Base-by-base conservation (phyloP, 352 stramenopile species). In the Phytophthora cactorum region DNA sequence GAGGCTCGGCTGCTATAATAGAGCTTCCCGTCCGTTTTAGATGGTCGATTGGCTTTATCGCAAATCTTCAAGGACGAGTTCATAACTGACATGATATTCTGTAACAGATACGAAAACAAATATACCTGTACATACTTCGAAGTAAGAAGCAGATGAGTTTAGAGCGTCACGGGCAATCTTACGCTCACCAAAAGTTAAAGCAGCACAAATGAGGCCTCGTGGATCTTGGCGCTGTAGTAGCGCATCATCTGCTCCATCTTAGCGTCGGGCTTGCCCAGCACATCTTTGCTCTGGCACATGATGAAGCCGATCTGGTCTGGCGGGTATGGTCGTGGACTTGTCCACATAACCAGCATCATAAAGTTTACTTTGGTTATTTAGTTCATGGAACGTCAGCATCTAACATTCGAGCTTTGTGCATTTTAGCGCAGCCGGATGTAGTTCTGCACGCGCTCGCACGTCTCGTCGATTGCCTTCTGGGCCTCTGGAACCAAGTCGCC, bases 241-340 rank as follows among this genome's bases (percentile, higher is more conserved):
- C 87, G 86, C 45, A 99, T 87, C 25, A 83, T 70, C 51, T 94
- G 81, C 31, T 75, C 64, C 76, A 91, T 83, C 61, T 85, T 76
- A 22, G 60, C 70, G 28, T 74, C 76, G 4, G 85, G 84, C 62
- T 51, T 46, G 53, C 86, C 92, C 47, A 86, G 84, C 71, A 82
- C 88, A 59, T 69, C 72, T 57, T 93, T 58, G 60, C 71, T 80
- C 31, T 94, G 74, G 80, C 88, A 96, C 69, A 98, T 79, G 66
- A 98, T 94, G 72, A 99, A 99, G 36, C 97, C 98, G 81, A 99
- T 99, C 79, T 99, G 97, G 49, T 97, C 98, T 45, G 90, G 98
- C 10, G 98, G 98, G 87, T 99, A 99, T 25, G 97, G 22, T 22
- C 22, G 22, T 22, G 22, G 22, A 22, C 22, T 22, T 22, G 22